phyloP scores from a whole-genome alignment of 495 filamentous ascomycete species.

The Cairneyella variabilis region DNA sequence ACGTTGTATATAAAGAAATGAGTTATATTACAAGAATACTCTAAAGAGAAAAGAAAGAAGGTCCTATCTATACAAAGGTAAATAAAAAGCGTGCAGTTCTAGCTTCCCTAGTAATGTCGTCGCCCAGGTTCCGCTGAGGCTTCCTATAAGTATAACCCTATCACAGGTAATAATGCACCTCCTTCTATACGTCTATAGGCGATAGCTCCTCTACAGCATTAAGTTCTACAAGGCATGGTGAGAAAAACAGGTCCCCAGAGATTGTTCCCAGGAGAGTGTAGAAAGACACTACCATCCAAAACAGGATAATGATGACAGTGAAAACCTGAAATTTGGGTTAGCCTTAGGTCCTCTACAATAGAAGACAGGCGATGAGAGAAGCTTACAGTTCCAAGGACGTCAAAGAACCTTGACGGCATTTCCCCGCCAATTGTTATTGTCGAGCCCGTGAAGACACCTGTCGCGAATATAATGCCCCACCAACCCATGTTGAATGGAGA shows the following conservation, averaged over 20 bases:
- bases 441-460: slow-evolving; percentile 48
- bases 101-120: too few relatives aligned
- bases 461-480: slow-evolving; percentile 62
- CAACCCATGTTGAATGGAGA: slow-evolving; percentile 61
- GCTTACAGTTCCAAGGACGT: slow-evolving; percentile 46
- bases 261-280: slow-evolving; percentile 9
- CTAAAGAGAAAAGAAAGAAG: too few relatives aligned
- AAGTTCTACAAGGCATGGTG: background rate
- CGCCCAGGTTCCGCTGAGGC: too few relatives aligned
- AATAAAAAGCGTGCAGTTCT: too few relatives aligned
- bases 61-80: too few relatives aligned
- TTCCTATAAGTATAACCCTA: too few relatives aligned
- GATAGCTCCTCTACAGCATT: background rate
- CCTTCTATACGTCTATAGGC: too few relatives aligned
- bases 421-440: slow-evolving; percentile 46
- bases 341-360: background rate
- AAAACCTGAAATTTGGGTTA: slow-evolving; percentile 35
- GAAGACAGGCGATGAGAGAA: background rate
- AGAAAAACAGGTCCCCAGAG: slow-evolving; percentile 14
- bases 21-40: too few relatives aligned
- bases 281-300: slow-evolving; percentile 45
- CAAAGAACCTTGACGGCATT: slow-evolving; percentile 48
- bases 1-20: too few relatives aligned
- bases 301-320: slow-evolving; percentile 39
- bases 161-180: too few relatives aligned